Conservation (phyloP, 2,329 filamentous ascomycete species). For the Hypoxylon sp. region DNA sequence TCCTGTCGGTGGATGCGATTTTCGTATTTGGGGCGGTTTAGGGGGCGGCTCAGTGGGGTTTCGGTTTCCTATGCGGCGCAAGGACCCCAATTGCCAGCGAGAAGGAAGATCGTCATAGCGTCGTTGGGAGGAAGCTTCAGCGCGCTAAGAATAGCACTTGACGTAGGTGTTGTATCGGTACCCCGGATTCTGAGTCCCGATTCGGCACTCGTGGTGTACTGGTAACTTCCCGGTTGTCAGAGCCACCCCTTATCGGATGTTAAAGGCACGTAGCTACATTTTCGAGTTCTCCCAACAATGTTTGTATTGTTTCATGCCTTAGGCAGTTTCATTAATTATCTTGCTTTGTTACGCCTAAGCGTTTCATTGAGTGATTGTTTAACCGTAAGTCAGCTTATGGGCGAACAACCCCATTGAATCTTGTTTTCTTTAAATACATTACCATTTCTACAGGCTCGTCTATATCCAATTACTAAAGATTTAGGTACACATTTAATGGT, state of each 20-base stretch:
- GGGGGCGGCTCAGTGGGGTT: conserved; percentile 21
- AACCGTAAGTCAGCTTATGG: not conserved
- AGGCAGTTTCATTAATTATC: not conserved
- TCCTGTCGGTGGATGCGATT: conserved; percentile 14
- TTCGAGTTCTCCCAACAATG: too few species aligned
- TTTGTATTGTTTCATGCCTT: too few species aligned
- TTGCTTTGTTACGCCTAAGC: not conserved
- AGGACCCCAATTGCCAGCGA: conserved; percentile 6
- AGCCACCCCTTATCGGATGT: too few species aligned
- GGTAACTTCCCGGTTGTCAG: conserved; percentile 24
- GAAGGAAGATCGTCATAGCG: conserved; percentile 37
- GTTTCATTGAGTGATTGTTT: not conserved
- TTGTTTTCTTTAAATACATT: not conserved
- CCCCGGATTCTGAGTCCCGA: conserved; percentile 36
- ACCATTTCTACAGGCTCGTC: too few species aligned
- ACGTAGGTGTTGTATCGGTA: conserved; percentile 33
- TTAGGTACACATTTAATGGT: too few species aligned
- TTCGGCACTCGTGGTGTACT: conserved; percentile 8
- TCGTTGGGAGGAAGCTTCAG: conserved; percentile 1
- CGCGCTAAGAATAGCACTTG: conserved; percentile 30
- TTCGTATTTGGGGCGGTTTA: conserved; percentile 17
- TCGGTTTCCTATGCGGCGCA: conserved; percentile 10
- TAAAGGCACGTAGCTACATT: too few species aligned
- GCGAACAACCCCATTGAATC: not conserved
- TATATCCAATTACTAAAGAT: too few species aligned